These are phyloP conservation scores for Epichloe baconii DNA, from an alignment of 2,329 filamentous ascomycete species.

Conservation along the genomic window DNA sequence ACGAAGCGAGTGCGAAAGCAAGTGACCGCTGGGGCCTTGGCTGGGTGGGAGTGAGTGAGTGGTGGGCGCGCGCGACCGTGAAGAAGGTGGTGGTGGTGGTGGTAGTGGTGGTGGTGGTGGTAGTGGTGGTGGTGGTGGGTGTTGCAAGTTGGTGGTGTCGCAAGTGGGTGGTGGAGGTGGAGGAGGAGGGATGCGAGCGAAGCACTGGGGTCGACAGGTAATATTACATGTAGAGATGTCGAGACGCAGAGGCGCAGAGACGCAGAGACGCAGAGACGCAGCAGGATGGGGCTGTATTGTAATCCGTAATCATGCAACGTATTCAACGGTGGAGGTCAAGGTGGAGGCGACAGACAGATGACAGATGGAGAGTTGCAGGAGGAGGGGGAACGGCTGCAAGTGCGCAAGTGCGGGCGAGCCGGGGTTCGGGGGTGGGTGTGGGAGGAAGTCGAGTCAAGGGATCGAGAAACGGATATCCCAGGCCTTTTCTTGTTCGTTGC, in stretches of 20 bases:
- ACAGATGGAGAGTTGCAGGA: slow-evolving; percentile 3
- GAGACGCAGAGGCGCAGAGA: neutral
- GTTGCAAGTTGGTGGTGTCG: slow-evolving; percentile 3
- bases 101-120: slow-evolving; percentile 8
- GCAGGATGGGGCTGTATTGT: neutral
- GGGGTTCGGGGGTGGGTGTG: neutral
- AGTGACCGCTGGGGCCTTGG: slow-evolving; percentile 6
- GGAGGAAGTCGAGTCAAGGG: neutral
- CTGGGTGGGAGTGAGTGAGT: slow-evolving; percentile 7
- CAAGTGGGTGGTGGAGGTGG: slow-evolving; percentile 10
- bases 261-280: neutral
- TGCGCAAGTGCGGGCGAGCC: slow-evolving; percentile 4
- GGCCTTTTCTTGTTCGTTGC: slow-evolving; percentile 1
- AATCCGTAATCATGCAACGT: neutral
- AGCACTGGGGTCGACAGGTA: slow-evolving; percentile 6
- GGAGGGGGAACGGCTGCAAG: slow-evolving; percentile 7
- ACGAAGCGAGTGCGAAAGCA: neutral
- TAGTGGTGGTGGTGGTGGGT: slow-evolving; percentile 6
- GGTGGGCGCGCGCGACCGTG: slow-evolving; percentile 9
- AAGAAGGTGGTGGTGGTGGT: slow-evolving; percentile 1
- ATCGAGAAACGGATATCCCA: neutral
- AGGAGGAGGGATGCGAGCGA: slow-evolving; percentile 9
- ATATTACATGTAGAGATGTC: slow-evolving; percentile 1
- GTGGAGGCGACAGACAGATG: slow-evolving; percentile 3
- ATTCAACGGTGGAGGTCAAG: neutral